phyloP scores from a whole-genome alignment of 495 filamentous ascomycete species.

The Penicillium macrosclerotiorum region DNA sequence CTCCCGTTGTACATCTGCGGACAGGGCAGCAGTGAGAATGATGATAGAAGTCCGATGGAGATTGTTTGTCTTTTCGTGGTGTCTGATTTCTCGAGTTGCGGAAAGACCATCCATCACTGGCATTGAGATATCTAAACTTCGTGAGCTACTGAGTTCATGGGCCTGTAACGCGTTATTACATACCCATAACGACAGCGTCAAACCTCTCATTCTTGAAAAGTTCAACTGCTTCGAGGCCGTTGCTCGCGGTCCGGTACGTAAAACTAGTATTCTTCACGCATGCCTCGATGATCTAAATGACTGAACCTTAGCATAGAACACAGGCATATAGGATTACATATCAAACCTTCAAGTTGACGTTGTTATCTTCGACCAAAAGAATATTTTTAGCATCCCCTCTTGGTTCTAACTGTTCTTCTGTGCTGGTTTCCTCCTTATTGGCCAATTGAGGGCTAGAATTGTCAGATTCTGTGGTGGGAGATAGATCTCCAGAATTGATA shows the following conservation, averaged over 20 bases:
- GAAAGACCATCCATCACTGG: constrained; percentile 64
- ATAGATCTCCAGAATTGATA: no score
- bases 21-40: constrained; percentile 58
- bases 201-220: constrained; percentile 45
- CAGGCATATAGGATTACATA: neutral
- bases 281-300: constrained; percentile 21
- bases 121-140: constrained; percentile 57
- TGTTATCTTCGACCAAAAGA: constrained; percentile 64
- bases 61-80: constrained; percentile 39
- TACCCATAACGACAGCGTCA: constrained; percentile 46
- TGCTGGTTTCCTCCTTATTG: neutral
- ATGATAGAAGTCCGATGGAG: constrained; percentile 49
- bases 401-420: neutral
- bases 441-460: no score
- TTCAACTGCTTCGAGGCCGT: constrained; percentile 32
- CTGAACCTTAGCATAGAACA: neutral
- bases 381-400: constrained; percentile 34
- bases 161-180: neutral
- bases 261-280: constrained; percentile 17
- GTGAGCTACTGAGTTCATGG: neutral
- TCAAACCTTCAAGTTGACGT: constrained; percentile 58
- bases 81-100: constrained; percentile 55
- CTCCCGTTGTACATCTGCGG: constrained; percentile 53
- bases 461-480: no score
- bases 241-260: constrained; percentile 13